Conservation (phyloP, 495 filamentous ascomycete genomes). For the Pseudoneurospora amorphoporcata region DNA sequence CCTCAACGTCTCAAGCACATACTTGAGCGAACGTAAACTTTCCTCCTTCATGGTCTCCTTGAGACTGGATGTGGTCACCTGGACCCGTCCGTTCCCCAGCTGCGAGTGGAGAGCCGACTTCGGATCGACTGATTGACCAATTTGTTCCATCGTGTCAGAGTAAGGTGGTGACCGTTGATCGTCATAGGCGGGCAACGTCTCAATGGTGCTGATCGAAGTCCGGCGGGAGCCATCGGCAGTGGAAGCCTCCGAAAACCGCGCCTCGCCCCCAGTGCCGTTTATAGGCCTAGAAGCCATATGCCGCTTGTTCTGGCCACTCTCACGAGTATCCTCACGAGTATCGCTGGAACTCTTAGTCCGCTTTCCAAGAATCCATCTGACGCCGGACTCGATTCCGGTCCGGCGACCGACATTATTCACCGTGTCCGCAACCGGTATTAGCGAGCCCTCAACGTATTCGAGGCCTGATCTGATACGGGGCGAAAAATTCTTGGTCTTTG, state of each 20-base stretch:
- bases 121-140: conserved; percentile 4
- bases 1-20: conserved; percentile 65
- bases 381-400: conserved; percentile 72
- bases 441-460: conserved; percentile 75
- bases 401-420: conserved; percentile 70
- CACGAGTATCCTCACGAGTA: conserved; percentile 26
- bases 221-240: conserved; percentile 22
- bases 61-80: conserved; percentile 74
- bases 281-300: conserved; percentile 44
- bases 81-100: conserved; percentile 40
- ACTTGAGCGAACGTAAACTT: conserved; percentile 64
- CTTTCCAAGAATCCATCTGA: conserved; percentile 61
- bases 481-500: conserved; percentile 74
- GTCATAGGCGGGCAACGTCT: conserved; percentile 72
- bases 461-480: conserved; percentile 74
- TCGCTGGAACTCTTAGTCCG: conserved; percentile 33
- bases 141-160: conserved; percentile 32
- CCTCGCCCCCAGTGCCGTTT: conserved; percentile 2
- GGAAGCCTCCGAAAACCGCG: not conserved
- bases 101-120: conserved; percentile 8
- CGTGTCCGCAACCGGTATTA: conserved; percentile 72
- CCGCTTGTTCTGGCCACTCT: conserved; percentile 49
- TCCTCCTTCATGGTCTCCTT: conserved; percentile 82
- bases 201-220: conserved; percentile 42
- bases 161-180: conserved; percentile 64